Base-by-base conservation (phyloP, 805 yeast species). In the Ogataea dorogensis region DNA sequence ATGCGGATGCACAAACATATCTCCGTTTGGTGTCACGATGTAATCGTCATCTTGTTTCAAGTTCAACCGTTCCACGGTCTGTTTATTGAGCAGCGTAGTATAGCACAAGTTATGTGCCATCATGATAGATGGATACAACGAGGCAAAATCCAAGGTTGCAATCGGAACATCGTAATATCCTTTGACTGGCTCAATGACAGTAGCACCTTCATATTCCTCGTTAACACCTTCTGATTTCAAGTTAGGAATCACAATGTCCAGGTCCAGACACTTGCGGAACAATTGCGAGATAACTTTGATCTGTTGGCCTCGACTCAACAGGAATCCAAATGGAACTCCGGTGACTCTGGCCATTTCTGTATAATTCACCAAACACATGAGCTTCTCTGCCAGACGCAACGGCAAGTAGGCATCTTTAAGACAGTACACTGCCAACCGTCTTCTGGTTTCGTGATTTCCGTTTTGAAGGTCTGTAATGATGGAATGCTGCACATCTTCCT, bases 331-430 rank as follows among this genome's bases (percentile, higher is more conserved):
- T 0, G 99, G 98, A 8, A 93, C 98, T 47, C 99, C 99, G 0
- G 98, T 93, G 17, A 93, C 99, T 67, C 99, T 81, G 2, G 98
- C 97, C 99, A 93, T 93, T 64, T 93, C 99, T 0, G 97, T 91
- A 63, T 93, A 93, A 55, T 93, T 93, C 43, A 94, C 95, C 43
- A 93, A 68, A 51, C 97, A 88, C 98, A 93, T 94, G 36, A 93
- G 71, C 53, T 91, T 94, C 46, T 91, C 97, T 51, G 89, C 63
- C 23, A 93, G 69, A 46, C 98, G 68, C 50, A 93, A 56, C 1
- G 98, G 98, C 29, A 93, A 67, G 53, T 83, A 89, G 0, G 98
- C 96, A 69, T 93, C 99, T 53, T 93, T 93, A 52, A 93, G 68
- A 71, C 99, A 93, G 61, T 93, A 93, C 5, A 93, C 97, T 0